Evolutionary conservation across 208 protist species (phyloP).

Genomic region (Crithidia bombi): DNA sequence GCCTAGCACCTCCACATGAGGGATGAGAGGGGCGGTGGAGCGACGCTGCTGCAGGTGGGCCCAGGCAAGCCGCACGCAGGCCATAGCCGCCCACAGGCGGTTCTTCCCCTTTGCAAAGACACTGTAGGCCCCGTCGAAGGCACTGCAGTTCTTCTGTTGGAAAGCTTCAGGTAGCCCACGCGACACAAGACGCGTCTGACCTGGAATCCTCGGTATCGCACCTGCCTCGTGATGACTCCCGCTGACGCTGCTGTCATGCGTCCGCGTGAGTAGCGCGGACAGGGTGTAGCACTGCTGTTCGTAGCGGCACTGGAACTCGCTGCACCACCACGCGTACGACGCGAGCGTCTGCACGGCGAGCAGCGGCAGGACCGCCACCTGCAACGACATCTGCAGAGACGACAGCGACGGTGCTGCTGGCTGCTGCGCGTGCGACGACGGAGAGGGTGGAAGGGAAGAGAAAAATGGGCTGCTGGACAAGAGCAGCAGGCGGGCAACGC

Average conservation of each 20-base stretch:
- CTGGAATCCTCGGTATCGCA: no score
- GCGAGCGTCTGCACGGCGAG: slow-evolving; percentile 8
- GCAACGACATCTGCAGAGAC: neutral
- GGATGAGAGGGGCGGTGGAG: slow-evolving; percentile 1
- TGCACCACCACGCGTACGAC: neutral
- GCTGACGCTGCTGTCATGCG: no score
- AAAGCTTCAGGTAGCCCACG: no score
- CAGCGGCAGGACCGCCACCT: slow-evolving; percentile 5
- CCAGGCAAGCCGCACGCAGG: slow-evolving; percentile 45
- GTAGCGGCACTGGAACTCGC: no score
- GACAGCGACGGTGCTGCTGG: neutral
- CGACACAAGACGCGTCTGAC: no score
- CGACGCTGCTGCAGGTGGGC: slow-evolving; percentile 34
- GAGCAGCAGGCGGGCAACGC: neutral
- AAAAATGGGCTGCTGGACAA: neutral
- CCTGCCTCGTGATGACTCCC: no score
- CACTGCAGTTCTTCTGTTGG: neutral
- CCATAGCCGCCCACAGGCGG: slow-evolving; percentile 37
- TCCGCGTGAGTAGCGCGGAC: no score
- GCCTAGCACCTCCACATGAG: slow-evolving; percentile 15
- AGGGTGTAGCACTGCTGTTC: no score
- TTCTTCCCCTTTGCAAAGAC: slow-evolving; percentile 27
- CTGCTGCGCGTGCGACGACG: neutral
- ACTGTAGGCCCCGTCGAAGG: neutral
- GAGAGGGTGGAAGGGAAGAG: no score